Percentiles rank a stretch among this genome's conserved stretches.
phyloP scores from a whole-genome alignment of 1,139 yeast species.

The Magnusiomyces suaveolens region DNA sequence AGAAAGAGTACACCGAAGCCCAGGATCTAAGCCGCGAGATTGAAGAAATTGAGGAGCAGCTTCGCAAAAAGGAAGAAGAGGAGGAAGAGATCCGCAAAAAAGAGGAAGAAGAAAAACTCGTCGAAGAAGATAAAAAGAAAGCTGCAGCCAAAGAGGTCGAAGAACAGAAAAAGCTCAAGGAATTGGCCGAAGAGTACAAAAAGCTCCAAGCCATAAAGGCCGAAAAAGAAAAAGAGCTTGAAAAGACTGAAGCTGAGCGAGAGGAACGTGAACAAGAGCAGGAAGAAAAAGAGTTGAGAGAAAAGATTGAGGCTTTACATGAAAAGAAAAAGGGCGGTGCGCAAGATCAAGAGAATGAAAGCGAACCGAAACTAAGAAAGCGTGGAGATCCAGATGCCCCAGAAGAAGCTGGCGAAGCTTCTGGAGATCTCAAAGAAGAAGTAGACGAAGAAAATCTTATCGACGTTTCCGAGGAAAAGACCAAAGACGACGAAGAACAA shows the following conservation, averaged over 20 bases:
- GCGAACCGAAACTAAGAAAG: neutral
- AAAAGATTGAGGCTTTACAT: neutral
- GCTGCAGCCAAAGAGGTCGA: neutral
- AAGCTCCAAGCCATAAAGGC: neutral
- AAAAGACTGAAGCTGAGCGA: neutral
- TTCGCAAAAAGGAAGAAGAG: conserved; percentile 4
- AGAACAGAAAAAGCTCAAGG: neutral
- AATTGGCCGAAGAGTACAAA: neutral
- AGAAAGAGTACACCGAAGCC: conserved; percentile 10
- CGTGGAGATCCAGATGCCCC: neutral
- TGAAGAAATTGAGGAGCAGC: conserved; percentile 1
- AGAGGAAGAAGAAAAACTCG: neutral
- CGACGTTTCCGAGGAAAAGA: neutral
- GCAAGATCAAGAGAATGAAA: neutral
- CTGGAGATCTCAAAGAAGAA: neutral
- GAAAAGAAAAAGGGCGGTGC: neutral
- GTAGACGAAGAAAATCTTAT: neutral
- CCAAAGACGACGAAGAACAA: conserved; percentile 3
- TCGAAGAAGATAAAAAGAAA: neutral
- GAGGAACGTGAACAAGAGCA: neutral
- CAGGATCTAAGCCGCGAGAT: conserved; percentile 12
- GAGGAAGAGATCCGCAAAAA: conserved; percentile 5
- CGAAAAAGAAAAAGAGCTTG: neutral
- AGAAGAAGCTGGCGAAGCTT: neutral
- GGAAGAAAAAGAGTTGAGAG: neutral